Conservation (phyloP, 805 yeast genomes). For the Monosporozyma siamensis region DNA sequence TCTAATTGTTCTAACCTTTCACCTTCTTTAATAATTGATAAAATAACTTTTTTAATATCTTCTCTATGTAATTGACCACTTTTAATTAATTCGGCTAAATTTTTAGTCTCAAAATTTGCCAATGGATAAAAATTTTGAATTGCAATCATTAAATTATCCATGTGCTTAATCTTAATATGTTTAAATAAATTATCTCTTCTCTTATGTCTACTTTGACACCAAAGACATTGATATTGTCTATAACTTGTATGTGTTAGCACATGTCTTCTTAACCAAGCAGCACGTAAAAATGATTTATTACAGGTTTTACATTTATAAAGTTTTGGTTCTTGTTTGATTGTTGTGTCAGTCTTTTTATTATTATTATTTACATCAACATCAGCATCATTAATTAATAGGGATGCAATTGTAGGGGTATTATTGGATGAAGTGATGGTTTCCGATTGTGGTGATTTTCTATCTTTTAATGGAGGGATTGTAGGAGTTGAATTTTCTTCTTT, state of each 20-base stretch:
- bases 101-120: conserved; percentile 4
- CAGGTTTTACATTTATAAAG: conserved; percentile 23
- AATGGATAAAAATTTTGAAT: conserved; percentile 5
- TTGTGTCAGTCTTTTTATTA: not conserved
- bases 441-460: too few relatives aligned
- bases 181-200: conserved; percentile 28
- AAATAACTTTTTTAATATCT: conserved; percentile 17
- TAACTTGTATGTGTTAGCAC: conserved; percentile 23
- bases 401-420: not conserved
- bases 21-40: not conserved
- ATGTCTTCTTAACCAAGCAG: conserved; percentile 29
- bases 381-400: not conserved
- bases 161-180: conserved; percentile 28
- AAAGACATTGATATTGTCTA: conserved; percentile 23
- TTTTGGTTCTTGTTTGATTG: not conserved
- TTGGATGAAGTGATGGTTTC: not conserved
- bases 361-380: not conserved
- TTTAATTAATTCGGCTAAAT: conserved; percentile 8
- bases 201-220: conserved; percentile 28
- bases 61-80: conserved; percentile 19
- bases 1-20: conserved; percentile 15
- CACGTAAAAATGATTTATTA: conserved; percentile 21
- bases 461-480: not conserved
- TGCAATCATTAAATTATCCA: conserved; percentile 16
- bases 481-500: too few relatives aligned